These are phyloP conservation scores for Coleophoma crateriformis DNA, from an alignment of 2,329 filamentous ascomycete genomes.

Conservation along the genomic window DNA sequence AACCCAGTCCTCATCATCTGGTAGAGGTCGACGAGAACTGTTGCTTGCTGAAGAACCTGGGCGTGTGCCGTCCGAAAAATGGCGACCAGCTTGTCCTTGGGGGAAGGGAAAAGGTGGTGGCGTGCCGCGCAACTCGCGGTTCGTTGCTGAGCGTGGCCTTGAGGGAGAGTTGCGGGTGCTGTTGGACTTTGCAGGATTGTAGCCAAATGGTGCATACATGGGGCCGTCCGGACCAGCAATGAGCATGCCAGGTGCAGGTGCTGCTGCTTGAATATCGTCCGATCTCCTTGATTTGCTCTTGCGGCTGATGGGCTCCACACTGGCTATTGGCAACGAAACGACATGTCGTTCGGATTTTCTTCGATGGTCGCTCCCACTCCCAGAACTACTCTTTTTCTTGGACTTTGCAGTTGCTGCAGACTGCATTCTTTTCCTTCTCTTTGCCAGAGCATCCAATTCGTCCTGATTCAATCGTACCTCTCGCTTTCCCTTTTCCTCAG, in stretches of 20 bases:
- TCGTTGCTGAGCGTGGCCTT: constrained; percentile 24
- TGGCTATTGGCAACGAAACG: constrained; percentile 21
- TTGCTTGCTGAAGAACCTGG: constrained; percentile 33
- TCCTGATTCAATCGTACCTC: constrained; percentile 77
- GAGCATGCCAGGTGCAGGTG: constrained; percentile 36
- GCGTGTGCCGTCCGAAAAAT: constrained; percentile 22
- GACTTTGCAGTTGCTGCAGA: constrained; percentile 17
- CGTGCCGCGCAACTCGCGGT: constrained; percentile 10
- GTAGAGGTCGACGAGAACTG: constrained; percentile 29
- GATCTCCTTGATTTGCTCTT: constrained; percentile 27
- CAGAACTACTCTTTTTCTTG: constrained; percentile 16
- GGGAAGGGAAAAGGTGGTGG: constrained; percentile 15
- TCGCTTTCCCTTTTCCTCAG: constrained; percentile 67
- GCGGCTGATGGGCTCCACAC: constrained; percentile 19
- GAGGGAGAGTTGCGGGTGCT: constrained; percentile 25
- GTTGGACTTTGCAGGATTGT: constrained; percentile 27
- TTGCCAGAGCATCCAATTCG: constrained; percentile 76
- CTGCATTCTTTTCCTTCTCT: constrained; percentile 52
- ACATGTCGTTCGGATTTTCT: constrained; percentile 17
- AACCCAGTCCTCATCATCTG: constrained; percentile 41
- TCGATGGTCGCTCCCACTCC: constrained; percentile 20
- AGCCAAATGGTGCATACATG: constrained; percentile 38
- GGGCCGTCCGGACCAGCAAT: constrained; percentile 41
- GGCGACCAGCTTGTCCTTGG: constrained; percentile 9
- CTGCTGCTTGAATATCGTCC: constrained; percentile 22